Percentiles rank a stretch among this genome's conserved stretches.
phyloP scores from a whole-genome alignment of 1,284 basidiomycete species.

The Termitomyces sp. region DNA sequence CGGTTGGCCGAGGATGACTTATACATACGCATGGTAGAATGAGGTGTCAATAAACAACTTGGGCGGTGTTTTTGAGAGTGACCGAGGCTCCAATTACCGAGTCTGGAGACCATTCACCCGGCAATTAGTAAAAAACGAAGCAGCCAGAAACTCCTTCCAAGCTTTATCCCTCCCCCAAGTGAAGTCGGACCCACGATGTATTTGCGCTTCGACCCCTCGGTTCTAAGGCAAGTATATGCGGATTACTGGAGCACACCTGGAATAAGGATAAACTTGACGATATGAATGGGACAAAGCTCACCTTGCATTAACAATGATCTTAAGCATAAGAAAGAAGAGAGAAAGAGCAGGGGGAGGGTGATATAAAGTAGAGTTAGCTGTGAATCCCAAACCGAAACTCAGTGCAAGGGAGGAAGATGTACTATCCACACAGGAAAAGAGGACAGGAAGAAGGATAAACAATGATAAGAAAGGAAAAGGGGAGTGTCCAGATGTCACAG shows the following conservation, averaged over 20 bases:
- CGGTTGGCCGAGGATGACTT: background rate
- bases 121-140: background rate
- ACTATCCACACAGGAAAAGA: background rate
- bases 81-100: background rate
- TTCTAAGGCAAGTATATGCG: background rate
- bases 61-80: background rate
- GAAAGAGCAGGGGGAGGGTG: background rate
- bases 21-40: background rate
- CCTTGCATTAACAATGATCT: background rate
- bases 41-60: background rate
- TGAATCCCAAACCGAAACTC: background rate
- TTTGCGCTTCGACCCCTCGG: too few species aligned
- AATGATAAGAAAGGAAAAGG: background rate
- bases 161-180: background rate
- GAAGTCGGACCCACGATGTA: background rate
- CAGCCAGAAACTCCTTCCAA: background rate
- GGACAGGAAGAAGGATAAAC: background rate
- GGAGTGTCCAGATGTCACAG: constrained; percentile 2
- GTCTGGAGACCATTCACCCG: background rate
- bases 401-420: background rate
- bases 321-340: background rate
- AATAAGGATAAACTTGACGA: background rate
- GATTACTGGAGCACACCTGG: background rate
- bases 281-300: background rate
- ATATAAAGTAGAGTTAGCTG: background rate